A percentile compares a stretch with the other conserved stretches of the same genome.
Evolutionary conservation across 192 early-diverging fungal genomes (phyloP).

Genomic region (Mortierella alpina): DNA sequence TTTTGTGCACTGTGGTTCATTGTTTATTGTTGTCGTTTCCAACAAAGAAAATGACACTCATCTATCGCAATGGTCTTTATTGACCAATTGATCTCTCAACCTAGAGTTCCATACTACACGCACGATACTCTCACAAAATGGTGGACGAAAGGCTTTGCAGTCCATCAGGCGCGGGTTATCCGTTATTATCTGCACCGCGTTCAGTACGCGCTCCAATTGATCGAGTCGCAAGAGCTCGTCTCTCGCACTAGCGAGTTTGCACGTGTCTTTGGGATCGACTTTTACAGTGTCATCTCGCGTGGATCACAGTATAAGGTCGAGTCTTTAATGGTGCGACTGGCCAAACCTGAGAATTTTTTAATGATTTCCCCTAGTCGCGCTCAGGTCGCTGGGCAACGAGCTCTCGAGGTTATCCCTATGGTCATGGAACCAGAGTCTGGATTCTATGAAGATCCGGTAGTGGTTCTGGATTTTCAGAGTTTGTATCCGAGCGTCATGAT

Average conservation of each 20-base stretch:
- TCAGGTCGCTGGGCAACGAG: conserved; percentile 80
- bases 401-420: conserved; percentile 88
- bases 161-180: conserved; percentile 70
- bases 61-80: conserved; percentile 77
- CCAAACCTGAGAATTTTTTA: conserved; percentile 83
- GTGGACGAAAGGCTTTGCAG: conserved; percentile 61
- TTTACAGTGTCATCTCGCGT: conserved; percentile 85
- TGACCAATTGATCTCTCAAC: background rate
- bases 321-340: conserved; percentile 77
- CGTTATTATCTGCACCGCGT: conserved; percentile 77
- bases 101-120: conserved; percentile 75
- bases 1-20: background rate
- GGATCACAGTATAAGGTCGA: conserved; percentile 96
- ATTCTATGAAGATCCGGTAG: conserved; percentile 86
- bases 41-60: conserved; percentile 68
- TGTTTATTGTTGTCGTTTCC: conserved; percentile 63
- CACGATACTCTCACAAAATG: conserved; percentile 70
- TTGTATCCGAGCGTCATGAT: conserved; percentile 97
- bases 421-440: conserved; percentile 87
- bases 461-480: conserved; percentile 94
- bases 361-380: conserved; percentile 78
- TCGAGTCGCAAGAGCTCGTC: conserved; percentile 78
- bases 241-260: conserved; percentile 85
- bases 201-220: conserved; percentile 72
- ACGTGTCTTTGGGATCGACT: conserved; percentile 91